Conservation (phyloP, 225 moss, liverwort and hornwort species). For the Physcomitrellopsis africana region DNA sequence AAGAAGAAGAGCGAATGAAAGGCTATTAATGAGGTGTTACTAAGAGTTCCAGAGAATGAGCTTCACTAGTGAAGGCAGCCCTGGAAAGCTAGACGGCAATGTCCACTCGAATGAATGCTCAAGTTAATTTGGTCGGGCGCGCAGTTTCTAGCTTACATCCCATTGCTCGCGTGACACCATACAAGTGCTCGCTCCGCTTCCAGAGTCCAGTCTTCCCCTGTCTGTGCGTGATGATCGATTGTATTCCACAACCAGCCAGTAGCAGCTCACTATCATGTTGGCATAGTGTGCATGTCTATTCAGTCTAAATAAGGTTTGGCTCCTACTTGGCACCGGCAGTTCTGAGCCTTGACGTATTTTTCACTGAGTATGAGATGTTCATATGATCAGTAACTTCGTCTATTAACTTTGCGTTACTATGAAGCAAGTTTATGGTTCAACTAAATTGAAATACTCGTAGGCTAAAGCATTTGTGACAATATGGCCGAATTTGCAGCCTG, state of each 20-base stretch:
- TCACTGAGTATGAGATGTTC: background rate
- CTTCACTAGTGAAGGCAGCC: background rate
- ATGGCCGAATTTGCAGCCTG: slow-evolving; percentile 30
- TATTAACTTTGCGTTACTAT: slow-evolving; percentile 7
- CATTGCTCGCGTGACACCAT: slow-evolving; percentile 9
- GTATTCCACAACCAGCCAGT: background rate
- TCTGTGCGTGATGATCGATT: slow-evolving; percentile 19
- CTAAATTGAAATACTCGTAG: background rate
- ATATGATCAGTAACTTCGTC: background rate
- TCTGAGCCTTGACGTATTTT: slow-evolving; percentile 2
- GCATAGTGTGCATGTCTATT: background rate
- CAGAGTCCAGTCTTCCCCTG: background rate
- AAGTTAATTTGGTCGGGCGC: background rate
- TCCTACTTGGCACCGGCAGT: slow-evolving; percentile 6
- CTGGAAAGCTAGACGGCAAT: background rate
- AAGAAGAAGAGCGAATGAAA: background rate
- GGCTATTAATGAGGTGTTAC: slow-evolving; percentile 1
- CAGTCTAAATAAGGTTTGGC: background rate
- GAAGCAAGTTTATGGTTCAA: background rate
- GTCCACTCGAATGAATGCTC: background rate
- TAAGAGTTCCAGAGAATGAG: background rate
- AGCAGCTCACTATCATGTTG: background rate
- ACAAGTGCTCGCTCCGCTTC: background rate
- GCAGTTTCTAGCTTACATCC: background rate
- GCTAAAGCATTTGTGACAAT: background rate